A percentile compares a stretch with the other conserved stretches of the same genome.
These are phyloP conservation scores for Solanum piurae DNA, from an alignment of 257 asterid genomes.

Conservation along the genomic window DNA sequence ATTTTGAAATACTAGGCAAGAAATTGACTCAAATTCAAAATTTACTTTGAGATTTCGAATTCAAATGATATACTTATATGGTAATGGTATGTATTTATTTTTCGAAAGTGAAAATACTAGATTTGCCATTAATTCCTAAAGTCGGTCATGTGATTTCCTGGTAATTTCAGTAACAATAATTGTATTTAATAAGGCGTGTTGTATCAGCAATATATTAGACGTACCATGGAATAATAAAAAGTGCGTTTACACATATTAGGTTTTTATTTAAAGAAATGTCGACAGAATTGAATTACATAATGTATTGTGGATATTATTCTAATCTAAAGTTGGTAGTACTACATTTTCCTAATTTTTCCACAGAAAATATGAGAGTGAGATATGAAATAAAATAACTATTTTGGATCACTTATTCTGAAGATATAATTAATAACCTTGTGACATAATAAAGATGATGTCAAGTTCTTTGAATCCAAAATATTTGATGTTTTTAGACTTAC, in stretches of 20 bases:
- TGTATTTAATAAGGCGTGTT: neutral
- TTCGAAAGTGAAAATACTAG: neutral
- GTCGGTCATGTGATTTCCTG: neutral
- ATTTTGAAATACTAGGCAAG: neutral
- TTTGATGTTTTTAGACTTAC: neutral
- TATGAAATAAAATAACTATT: neutral
- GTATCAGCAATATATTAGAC: neutral
- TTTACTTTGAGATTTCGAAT: neutral
- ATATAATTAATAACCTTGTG: neutral
- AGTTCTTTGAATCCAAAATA: neutral
- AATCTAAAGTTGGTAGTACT: neutral
- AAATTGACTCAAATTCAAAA: rapidly evolving
- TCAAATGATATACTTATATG: no score
- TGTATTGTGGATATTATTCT: neutral
- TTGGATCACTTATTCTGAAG: neutral
- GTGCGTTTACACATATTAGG: neutral
- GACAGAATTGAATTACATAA: neutral
- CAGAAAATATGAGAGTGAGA: neutral
- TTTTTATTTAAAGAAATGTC: neutral
- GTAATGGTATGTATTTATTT: no score
- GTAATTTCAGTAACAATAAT: neutral
- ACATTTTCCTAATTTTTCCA: neutral
- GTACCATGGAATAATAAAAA: neutral
- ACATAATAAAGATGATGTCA: neutral
- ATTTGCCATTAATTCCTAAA: neutral